Conservation (phyloP, 2,329 filamentous ascomycete species). For the Pseudogymnoascus pannorum region DNA sequence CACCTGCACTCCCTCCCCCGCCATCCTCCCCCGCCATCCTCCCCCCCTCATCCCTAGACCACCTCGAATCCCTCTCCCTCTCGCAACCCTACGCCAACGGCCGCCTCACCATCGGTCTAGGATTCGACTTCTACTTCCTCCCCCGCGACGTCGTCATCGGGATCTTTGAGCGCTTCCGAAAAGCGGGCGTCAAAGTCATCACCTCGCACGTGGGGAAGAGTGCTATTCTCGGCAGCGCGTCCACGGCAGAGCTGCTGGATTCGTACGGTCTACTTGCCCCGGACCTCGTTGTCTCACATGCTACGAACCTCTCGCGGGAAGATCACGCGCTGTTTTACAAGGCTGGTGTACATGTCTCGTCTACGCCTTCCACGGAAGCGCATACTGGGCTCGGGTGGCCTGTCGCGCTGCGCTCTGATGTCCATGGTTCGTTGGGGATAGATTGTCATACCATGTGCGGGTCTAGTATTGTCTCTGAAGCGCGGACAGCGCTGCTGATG, state of each 20-base stretch:
- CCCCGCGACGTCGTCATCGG: conserved; percentile 31
- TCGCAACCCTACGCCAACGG: conserved; percentile 27
- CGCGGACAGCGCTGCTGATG: conserved; percentile 29
- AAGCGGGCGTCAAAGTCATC: conserved; percentile 33
- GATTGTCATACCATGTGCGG: conserved; percentile 30
- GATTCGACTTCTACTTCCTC: conserved; percentile 36
- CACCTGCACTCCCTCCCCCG: no score
- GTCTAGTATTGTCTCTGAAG: conserved; percentile 29
- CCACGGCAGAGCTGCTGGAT: conserved; percentile 24
- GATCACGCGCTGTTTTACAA: conserved; percentile 32
- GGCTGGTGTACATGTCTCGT: conserved; percentile 33
- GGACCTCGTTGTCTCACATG: conserved; percentile 37
- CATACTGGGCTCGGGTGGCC: conserved; percentile 39
- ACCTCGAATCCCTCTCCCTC: conserved; percentile 30
- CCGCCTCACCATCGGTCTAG: conserved; percentile 36
- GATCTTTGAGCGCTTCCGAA: conserved; percentile 32
- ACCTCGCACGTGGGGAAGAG: conserved; percentile 33
- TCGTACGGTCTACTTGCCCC: conserved; percentile 34
- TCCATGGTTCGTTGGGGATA: conserved; percentile 28
- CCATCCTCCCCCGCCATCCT: conserved; percentile 22
- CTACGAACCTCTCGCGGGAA: conserved; percentile 26
- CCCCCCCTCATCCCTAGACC: conserved; percentile 32
- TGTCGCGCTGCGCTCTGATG: conserved; percentile 31
- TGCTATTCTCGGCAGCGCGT: conserved; percentile 4
- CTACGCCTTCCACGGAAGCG: conserved; percentile 43